Conservation (phyloP, 164 flowering plant genomes). For the Liriodendron chinense region DNA sequence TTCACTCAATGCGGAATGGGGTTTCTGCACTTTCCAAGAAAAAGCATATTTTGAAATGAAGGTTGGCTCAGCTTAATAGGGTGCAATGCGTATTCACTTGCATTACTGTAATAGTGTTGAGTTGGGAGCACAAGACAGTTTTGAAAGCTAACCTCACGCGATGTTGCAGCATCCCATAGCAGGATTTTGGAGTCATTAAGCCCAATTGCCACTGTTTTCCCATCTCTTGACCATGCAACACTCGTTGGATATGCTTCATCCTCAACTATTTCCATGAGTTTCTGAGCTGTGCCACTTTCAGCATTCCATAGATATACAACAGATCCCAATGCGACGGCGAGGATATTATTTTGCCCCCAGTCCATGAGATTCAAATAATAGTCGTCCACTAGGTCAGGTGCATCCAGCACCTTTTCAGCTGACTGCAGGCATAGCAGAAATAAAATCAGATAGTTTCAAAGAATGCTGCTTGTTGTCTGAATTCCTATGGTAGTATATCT, state of each 20-base stretch:
- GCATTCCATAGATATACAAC: constrained; percentile 42
- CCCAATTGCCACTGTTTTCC: constrained; percentile 41
- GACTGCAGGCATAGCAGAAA: constrained; percentile 20
- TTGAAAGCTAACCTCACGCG: constrained; percentile 23
- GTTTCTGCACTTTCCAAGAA: too few relatives aligned
- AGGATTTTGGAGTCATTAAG: constrained; percentile 28
- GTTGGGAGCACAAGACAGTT: neutral
- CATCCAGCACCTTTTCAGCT: constrained; percentile 37
- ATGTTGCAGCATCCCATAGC: constrained; percentile 49
- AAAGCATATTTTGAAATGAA: too few relatives aligned
- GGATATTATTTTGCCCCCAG: constrained; percentile 52
- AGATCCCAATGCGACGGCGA: constrained; percentile 46
- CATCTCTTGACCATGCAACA: constrained; percentile 47
- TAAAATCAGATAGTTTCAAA: neutral
- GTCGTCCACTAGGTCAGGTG: constrained; percentile 36
- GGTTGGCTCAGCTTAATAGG: too few relatives aligned
- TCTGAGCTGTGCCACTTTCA: neutral
- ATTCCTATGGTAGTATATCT: neutral
- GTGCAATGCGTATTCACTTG: neutral
- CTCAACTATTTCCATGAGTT: constrained; percentile 17
- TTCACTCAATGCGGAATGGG: too few relatives aligned
- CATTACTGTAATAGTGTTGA: neutral
- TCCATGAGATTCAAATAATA: constrained; percentile 46
- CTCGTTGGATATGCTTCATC: constrained; percentile 31
- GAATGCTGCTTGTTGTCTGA: neutral